Evolutionary conservation across 2,329 filamentous ascomycete species (phyloP).

Genomic region (Nannizziopsis arthrosporioides): DNA sequence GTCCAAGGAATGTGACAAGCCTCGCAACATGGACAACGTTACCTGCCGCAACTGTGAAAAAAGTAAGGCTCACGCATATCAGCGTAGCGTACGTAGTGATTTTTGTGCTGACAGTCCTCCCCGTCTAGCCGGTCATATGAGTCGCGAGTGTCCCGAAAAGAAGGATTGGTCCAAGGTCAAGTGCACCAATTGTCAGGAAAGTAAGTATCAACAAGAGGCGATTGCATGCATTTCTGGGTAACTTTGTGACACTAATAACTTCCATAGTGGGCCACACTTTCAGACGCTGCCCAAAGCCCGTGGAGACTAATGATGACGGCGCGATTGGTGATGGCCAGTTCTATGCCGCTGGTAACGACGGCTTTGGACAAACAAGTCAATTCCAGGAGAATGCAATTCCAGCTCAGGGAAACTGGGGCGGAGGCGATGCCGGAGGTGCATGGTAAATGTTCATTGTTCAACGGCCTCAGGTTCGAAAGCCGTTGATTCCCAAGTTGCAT

Average conservation of each 20-base stretch:
- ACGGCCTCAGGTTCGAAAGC: not conserved
- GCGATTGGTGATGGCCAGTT: slow-evolving; percentile 9
- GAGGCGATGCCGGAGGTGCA: not conserved
- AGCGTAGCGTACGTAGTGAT: not conserved
- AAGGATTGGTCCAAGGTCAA: slow-evolving; percentile 35
- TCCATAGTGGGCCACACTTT: slow-evolving; percentile 34
- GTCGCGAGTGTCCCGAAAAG: slow-evolving; percentile 35
- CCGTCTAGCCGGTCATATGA: slow-evolving; percentile 30
- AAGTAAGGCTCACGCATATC: slow-evolving; percentile 18
- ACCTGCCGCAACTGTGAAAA: slow-evolving; percentile 38
- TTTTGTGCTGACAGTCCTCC: not conserved
- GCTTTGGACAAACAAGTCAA: slow-evolving; percentile 4
- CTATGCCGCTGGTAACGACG: slow-evolving; percentile 15
- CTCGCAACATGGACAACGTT: slow-evolving; percentile 30
- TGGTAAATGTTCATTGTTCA: not conserved
- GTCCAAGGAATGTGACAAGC: slow-evolving; percentile 34
- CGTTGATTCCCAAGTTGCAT: not conserved
- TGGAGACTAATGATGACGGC: slow-evolving; percentile 11
- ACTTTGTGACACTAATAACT: slow-evolving; percentile 11
- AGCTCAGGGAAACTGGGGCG: slow-evolving; percentile 5
- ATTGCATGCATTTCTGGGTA: not conserved
- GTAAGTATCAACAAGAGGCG: slow-evolving; percentile 21
- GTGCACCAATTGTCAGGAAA: slow-evolving; percentile 36
- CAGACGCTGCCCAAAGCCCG: slow-evolving; percentile 28
- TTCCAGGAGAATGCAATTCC: slow-evolving; percentile 18